Evolutionary conservation across 2,329 filamentous ascomycete genomes (phyloP).

Genomic region (Penicillium fuscoglaucum): DNA sequence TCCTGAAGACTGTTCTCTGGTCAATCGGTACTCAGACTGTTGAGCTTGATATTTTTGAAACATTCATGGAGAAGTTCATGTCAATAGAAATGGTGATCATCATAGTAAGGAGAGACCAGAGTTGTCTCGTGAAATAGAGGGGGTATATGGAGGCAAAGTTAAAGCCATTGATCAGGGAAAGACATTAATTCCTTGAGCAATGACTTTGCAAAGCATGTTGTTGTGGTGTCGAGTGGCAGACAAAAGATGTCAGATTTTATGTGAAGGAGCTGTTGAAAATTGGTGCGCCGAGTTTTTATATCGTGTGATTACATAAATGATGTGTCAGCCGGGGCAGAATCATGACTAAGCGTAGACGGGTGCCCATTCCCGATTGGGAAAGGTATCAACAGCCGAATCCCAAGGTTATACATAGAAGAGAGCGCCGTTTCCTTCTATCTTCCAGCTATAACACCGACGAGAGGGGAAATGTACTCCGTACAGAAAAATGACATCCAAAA

Average conservation of each 20-base stretch:
- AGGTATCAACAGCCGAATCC: slow-evolving; percentile 2
- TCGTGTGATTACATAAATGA: background rate
- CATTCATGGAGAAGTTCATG: slow-evolving; percentile 29
- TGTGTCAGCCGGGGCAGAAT: background rate
- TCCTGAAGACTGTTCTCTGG: slow-evolving; percentile 6
- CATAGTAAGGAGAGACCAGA: slow-evolving; percentile 23
- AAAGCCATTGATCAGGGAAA: background rate
- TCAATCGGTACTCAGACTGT: slow-evolving; percentile 31
- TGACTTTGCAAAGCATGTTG: background rate
- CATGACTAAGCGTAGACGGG: background rate
- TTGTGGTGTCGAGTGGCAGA: background rate
- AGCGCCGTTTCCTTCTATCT: no score
- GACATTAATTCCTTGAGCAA: slow-evolving; percentile 12
- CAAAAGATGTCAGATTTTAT: background rate
- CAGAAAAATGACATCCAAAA: no score
- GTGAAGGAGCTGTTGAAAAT: background rate
- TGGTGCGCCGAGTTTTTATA: slow-evolving; percentile 11
- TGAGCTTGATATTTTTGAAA: slow-evolving; percentile 33
- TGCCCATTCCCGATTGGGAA: background rate
- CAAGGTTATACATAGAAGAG: background rate
- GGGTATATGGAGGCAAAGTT: background rate
- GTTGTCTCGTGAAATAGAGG: background rate
- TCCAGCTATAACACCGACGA: no score
- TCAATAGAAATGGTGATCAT: slow-evolving; percentile 30
- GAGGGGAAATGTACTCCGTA: no score